A percentile compares a stretch with the other conserved stretches of the same genome.
phyloP scores from a whole-genome alignment of 257 asterid genomes.

The Solanum etuberosum region DNA sequence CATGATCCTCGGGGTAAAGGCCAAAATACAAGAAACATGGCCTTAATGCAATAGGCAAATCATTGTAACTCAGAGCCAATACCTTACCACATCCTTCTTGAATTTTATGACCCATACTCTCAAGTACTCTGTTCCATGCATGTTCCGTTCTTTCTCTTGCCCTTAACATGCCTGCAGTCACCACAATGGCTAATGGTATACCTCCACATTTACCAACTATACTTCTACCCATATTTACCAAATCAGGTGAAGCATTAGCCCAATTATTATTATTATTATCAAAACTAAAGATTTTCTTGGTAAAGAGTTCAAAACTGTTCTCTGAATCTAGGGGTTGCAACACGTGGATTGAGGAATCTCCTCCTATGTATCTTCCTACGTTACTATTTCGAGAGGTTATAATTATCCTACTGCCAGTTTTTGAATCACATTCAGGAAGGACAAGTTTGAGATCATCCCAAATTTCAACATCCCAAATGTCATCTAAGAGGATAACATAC shows the following conservation, averaged over 20 bases:
- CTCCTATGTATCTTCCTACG: background rate
- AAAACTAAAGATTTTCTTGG: background rate
- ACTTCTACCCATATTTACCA: background rate
- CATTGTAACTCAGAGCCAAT: background rate
- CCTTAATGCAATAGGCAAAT: background rate
- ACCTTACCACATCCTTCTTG: background rate
- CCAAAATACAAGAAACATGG: background rate
- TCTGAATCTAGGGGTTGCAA: background rate
- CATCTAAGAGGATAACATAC: slow-evolving; percentile 6
- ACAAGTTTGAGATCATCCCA: background rate
- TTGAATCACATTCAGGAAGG: background rate
- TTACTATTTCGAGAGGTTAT: background rate
- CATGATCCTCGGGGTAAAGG: background rate
- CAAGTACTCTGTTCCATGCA: background rate
- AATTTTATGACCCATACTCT: background rate
- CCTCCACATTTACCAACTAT: background rate
- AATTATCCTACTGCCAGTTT: background rate
- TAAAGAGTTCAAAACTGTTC: background rate
- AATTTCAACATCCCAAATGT: background rate
- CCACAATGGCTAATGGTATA: background rate
- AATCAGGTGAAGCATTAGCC: background rate
- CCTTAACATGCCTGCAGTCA: background rate
- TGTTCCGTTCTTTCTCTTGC: background rate
- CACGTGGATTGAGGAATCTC: background rate
- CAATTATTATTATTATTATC: background rate